A percentile compares a stretch with the other conserved stretches of the same genome.
Conservation (phyloP, 2,329 filamentous ascomycete species). For the Aspergillus sp. region DNA sequence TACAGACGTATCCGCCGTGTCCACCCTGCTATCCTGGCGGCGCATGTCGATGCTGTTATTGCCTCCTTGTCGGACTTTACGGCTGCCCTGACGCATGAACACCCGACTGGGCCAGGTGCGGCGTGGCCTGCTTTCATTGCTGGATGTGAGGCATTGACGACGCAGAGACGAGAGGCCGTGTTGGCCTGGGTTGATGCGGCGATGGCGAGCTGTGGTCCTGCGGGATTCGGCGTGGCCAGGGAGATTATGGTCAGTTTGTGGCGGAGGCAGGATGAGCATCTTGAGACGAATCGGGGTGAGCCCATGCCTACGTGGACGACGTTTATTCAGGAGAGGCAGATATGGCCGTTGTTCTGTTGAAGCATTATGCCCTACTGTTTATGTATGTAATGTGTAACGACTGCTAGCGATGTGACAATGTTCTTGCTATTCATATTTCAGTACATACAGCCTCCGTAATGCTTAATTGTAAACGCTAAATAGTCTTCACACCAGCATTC, state of each 20-base stretch:
- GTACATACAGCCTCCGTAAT: background rate
- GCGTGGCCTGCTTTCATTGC: constrained; percentile 44
- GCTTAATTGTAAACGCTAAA: constrained; percentile 11
- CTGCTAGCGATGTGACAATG: too few species aligned
- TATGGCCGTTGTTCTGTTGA: constrained; percentile 32
- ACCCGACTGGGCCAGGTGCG: constrained; percentile 25
- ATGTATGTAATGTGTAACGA: background rate
- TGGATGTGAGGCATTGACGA: constrained; percentile 38
- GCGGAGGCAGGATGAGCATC: constrained; percentile 27
- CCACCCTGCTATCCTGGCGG: constrained; percentile 40
- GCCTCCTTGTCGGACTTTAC: constrained; percentile 32
- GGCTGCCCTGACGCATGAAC: constrained; percentile 16
- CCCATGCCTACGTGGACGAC: constrained; percentile 31
- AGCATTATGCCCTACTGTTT: background rate
- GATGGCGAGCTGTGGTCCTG: constrained; percentile 23
- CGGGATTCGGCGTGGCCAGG: constrained; percentile 24
- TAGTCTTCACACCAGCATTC: constrained; percentile 40
- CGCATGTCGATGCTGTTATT: constrained; percentile 38
- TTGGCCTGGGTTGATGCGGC: constrained; percentile 26
- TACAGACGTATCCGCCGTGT: constrained; percentile 42
- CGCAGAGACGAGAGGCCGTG: constrained; percentile 21
- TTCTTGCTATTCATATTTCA: background rate
- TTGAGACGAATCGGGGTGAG: constrained; percentile 21
- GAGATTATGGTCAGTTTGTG: constrained; percentile 30
- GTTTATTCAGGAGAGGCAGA: constrained; percentile 21